Conservation (phyloP, 352 stramenopile genomes). For the Pythium apleroticum region DNA sequence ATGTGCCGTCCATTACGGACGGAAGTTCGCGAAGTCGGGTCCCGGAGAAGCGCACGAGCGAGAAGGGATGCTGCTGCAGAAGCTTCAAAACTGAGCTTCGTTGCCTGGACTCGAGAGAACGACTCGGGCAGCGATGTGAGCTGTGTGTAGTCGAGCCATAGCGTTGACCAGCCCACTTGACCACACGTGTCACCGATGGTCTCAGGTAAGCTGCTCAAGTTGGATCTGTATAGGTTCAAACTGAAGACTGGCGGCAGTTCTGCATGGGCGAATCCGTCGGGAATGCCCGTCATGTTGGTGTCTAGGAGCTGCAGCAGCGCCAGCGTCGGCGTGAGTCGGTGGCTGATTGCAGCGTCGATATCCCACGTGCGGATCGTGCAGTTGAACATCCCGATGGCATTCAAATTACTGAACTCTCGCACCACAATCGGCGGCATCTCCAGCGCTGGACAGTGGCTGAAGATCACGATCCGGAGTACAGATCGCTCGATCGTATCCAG, state of each 20-base stretch:
- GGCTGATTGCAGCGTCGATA: background rate
- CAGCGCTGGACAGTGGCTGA: constrained; percentile 3
- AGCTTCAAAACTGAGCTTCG: constrained; percentile 2
- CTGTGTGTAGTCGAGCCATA: constrained; percentile 1
- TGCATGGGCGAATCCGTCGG: background rate
- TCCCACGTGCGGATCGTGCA: background rate
- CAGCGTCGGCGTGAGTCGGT: background rate
- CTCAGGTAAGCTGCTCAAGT: background rate
- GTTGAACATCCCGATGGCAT: constrained; percentile 7
- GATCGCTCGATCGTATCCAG: background rate
- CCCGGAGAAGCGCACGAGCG: background rate
- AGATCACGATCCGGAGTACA: background rate
- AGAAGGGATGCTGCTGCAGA: background rate
- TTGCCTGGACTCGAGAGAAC: background rate
- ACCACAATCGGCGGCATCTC: background rate
- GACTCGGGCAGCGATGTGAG: background rate
- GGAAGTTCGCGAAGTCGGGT: background rate
- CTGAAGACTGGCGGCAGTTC: background rate
- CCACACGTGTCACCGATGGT: background rate
- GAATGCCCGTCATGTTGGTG: background rate
- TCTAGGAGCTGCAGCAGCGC: background rate
- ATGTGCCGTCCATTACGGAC: background rate
- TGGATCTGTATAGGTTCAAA: background rate
- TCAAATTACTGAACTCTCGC: background rate
- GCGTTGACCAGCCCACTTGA: background rate